phyloP scores from a whole-genome alignment of 2,329 filamentous ascomycete genomes.

The Arthrobotrys entomopaga region DNA sequence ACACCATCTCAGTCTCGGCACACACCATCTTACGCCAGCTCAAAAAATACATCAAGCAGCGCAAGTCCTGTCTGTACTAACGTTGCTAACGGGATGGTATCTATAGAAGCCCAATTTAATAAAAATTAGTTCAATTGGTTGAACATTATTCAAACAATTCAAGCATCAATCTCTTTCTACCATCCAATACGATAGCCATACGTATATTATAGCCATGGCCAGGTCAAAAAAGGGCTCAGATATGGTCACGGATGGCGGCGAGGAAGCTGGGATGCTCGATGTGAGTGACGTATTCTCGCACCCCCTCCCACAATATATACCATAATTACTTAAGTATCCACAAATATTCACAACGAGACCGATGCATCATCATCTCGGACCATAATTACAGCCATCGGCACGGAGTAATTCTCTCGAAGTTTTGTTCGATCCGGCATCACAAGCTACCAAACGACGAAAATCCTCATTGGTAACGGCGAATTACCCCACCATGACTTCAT shows the following conservation, averaged over 20 bases:
- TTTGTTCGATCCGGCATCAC: conserved; percentile 71
- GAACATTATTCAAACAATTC: too few relatives aligned
- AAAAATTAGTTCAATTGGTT: too few relatives aligned
- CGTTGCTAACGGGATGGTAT: too few relatives aligned
- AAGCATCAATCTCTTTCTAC: too few relatives aligned
- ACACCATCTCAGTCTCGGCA: too few relatives aligned
- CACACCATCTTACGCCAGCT: neutral
- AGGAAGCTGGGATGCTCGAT: conserved; percentile 36
- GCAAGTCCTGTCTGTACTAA: too few relatives aligned
- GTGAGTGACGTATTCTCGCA: conserved; percentile 41
- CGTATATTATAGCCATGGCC: conserved; percentile 33
- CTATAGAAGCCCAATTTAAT: too few relatives aligned
- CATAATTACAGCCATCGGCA: conserved; percentile 11
- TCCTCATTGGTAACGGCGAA: conserved; percentile 72
- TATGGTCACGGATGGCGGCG: conserved; percentile 17
- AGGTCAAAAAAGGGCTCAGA: conserved; percentile 5
- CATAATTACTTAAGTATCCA: too few relatives aligned
- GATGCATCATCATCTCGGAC: neutral
- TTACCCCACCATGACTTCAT: conserved; percentile 64
- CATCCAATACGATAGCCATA: too few relatives aligned
- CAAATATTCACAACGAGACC: conserved; percentile 4
- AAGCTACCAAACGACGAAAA: conserved; percentile 70
- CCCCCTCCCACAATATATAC: neutral
- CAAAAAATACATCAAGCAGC: too few relatives aligned
- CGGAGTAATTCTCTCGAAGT: conserved; percentile 63